Base-by-base conservation (phyloP, 1,284 basidiomycete species). In the Exobasidium cylindrosporum region DNA sequence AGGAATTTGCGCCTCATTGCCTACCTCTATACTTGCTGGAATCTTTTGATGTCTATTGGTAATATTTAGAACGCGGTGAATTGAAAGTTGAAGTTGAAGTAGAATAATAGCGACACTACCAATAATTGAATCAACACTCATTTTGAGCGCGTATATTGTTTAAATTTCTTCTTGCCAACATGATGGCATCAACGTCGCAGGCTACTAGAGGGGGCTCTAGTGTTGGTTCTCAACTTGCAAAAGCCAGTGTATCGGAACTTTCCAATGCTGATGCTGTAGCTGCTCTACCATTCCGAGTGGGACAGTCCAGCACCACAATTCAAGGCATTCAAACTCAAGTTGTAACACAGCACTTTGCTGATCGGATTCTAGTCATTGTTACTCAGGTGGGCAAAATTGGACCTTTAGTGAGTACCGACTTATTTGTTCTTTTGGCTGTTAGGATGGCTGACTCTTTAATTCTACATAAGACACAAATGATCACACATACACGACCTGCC, bases 351-450 rank as follows among this genome's bases (percentile, higher is more conserved):
- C 55, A 59, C 13, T 73, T 68, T 46, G 45, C 63, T 31, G 71
- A 75, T 57, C 66, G 69, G 0, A 62, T 70, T 47, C 59, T 73
- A 21, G 63, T 73, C 58, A 63, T 67, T 55, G 58, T 73, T 52
- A 73, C 69, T 0, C 71, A 75, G 50, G 60, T 73, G 14, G 54
- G 57, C 23, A 68, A 67, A 45, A 63, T 73, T 32, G 73, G 73
- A 1, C 63, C 60, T 23, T 21, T 75, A 14, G 68, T 70, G 58
- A 62, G 46, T 50, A 24, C 24, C 24, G 7, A 4, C 17, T 40
- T 40, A 7, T 40, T 40, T 7, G 17, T 17, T 10, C 17, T 40
- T 17, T 40, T 40, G 10, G 7, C 35, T 40, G 35, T 10, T 17
- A 40, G 35, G 10, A 17, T 40, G 7, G 35, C 17, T 40, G 35